A percentile compares a stretch with the other conserved stretches of the same genome.
Evolutionary conservation across 306 rosid genomes (phyloP).

Genomic region (Sicyos baderoa): DNA sequence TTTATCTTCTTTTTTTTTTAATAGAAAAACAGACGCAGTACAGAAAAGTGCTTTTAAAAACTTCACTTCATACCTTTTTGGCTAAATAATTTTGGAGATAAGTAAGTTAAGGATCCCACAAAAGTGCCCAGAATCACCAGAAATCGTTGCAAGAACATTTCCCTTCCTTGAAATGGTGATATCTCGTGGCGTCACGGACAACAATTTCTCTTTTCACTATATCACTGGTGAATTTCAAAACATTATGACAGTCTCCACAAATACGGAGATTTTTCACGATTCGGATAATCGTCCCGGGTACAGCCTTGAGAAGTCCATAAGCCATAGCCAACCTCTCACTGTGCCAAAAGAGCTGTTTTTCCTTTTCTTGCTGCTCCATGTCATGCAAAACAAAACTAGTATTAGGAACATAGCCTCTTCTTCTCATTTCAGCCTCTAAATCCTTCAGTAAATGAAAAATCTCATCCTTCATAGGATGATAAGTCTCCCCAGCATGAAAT

Average conservation of each 20-base stretch:
- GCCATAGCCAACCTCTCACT: conserved; percentile 82
- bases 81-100: background rate
- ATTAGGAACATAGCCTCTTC: conserved; percentile 77
- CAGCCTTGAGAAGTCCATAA: conserved; percentile 66
- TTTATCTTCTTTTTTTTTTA: background rate
- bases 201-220: conserved; percentile 59
- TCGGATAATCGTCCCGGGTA: conserved; percentile 53
- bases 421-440: conserved; percentile 62
- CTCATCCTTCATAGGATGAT: conserved; percentile 58
- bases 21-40: background rate
- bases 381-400: conserved; percentile 69
- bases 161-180: conserved; percentile 70
- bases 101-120: background rate
- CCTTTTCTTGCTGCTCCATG: conserved; percentile 80
- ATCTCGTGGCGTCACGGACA: conserved; percentile 70
- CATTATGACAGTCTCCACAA: conserved; percentile 83
- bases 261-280: conserved; percentile 79
- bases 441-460: conserved; percentile 46
- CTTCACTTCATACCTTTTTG: background rate
- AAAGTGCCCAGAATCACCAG: conserved; percentile 44
- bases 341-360: conserved; percentile 76
- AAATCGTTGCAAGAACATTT: conserved; percentile 76
- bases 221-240: conserved; percentile 58
- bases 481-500: conserved; percentile 75
- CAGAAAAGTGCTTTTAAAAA: background rate